Evolutionary conservation across 768 basidiomycete genomes (phyloP).

Genomic region (Leccinum rimulosum): DNA sequence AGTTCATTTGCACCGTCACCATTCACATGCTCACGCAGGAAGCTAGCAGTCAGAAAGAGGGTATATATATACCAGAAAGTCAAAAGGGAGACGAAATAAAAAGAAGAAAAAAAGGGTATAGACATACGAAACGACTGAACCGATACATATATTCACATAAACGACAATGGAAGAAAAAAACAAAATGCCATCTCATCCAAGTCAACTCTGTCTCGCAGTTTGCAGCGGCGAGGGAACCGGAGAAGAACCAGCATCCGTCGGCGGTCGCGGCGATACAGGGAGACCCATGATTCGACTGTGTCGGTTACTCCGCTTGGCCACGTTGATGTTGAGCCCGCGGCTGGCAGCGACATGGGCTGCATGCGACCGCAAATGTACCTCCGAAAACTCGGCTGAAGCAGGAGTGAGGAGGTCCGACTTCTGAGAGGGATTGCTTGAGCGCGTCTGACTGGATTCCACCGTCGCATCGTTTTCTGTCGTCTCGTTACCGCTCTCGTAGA

Average conservation of each 20-base stretch:
- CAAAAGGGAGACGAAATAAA: background rate
- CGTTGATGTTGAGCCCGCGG: conserved; percentile 67
- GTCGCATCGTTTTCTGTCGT: conserved; percentile 58
- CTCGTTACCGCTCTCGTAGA: conserved; percentile 76
- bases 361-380: conserved; percentile 39
- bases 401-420: conserved; percentile 18
- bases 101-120: conserved; percentile 28
- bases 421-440: conserved; percentile 38
- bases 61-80: conserved; percentile 17
- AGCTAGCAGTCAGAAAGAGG: conserved; percentile 11
- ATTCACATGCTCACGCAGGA: background rate
- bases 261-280: conserved; percentile 43
- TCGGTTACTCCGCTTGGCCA: conserved; percentile 57
- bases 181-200: background rate
- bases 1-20: too few relatives aligned
- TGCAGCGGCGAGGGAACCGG: conserved; percentile 19
- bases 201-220: conserved; percentile 27
- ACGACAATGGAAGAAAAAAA: background rate
- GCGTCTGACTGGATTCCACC: conserved; percentile 41
- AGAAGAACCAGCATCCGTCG: conserved; percentile 11
- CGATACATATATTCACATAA: conserved; percentile 13
- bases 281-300: conserved; percentile 64
- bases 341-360: conserved; percentile 63
- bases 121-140: conserved; percentile 15
- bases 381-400: conserved; percentile 26